Evolutionary conservation across 371 early-diverging fungal species (phyloP), one percentile per base, ranked within the genome.

Genomic region (Mucor circinelloides): DNA sequence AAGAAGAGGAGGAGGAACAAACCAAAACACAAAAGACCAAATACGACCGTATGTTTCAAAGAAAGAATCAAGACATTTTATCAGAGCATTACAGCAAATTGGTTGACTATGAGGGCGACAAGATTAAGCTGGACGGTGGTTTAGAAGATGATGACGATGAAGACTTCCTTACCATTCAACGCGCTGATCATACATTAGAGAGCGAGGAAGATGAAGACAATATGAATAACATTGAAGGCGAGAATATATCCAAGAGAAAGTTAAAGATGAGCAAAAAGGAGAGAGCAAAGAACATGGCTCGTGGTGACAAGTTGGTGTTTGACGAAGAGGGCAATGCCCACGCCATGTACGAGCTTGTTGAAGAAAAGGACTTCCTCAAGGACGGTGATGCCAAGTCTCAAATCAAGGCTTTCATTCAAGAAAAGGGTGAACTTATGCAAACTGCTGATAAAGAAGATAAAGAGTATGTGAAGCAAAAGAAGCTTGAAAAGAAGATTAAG

Each of bases 321-420:
- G 96, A 97, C 81, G 97, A 97, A 58, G 96, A 96, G 7, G 98
- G 98, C 59, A 87, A 89, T 27, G 92, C 93, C 12, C 87, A 91
- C 60, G 85, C 87, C 68, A 64, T 89, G 13, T 93, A 94, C 69
- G 89, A 91, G 72, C 77, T 98, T 62, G 87, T 93, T 75, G 85
- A 88, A 58, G 92, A 95, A 67, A 83, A 85, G 19, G 89, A 88
- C 13, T 97, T 96, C 85, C 88, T 87, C 59, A 79, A 88, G 67
- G 87, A 86, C 60, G 93, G 91, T 32, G 90, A 89, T 66, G 84
- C 93, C 15, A 80, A 81, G 38, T 66, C 72, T 12, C 88, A 90
- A 59, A 87, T 88, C 52, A 78, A 84, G 42, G 83, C 87, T 52
- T 92, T 89, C 77, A 78, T 96, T 71, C 87, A 84, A 58, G 85